Evolutionary conservation across 441 rosid genomes (phyloP), one percentile per base, ranked within the genome.

Genomic region (Erodium moschatum): DNA sequence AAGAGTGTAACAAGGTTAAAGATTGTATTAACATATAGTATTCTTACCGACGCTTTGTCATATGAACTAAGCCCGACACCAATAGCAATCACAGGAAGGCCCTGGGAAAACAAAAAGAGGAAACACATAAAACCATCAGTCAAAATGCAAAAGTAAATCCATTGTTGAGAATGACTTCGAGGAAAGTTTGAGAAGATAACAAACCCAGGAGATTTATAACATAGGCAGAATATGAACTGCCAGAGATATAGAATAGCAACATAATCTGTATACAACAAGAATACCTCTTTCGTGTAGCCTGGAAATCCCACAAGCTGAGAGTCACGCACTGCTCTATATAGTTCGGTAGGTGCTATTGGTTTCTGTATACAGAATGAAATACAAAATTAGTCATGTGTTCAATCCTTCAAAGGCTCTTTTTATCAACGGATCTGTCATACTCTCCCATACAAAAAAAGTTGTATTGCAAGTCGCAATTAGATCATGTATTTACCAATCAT

Each of bases 21-120:
- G 21, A 52, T 58, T 58, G 5, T 24, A 24, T 24, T 24, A 24
- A 24, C 0, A 0, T 24, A 24, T 24, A 24, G 20, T 58, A 8
- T 20, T 58, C 64, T 58, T 58, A 58, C 64, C 9, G 90, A 86
- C 74, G 93, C 89, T 80, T 83, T 86, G 77, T 88, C 93, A 76
- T 65, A 85, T 66, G 87, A 82, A 84, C 93, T 88, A 72, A 81
- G 85, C 80, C 90, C 93, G 74, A 81, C 89, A 67, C 93, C 93
- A 67, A 79, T 6, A 50, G 90, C 90, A 80, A 86, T 73, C 76
- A 88, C 86, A 74, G 93, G 93, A 75, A 77, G 85, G 72, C 93
- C 93, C 93, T 88, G 70, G 35, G 40, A 48, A 63, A 70, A 42
- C 35, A 68, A 72, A 12, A 38, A 64, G 0, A 67, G 6, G 5